phyloP scores from a whole-genome alignment of 202 grass and related monocot genomes.

The Cymbopogon flexuosus region DNA sequence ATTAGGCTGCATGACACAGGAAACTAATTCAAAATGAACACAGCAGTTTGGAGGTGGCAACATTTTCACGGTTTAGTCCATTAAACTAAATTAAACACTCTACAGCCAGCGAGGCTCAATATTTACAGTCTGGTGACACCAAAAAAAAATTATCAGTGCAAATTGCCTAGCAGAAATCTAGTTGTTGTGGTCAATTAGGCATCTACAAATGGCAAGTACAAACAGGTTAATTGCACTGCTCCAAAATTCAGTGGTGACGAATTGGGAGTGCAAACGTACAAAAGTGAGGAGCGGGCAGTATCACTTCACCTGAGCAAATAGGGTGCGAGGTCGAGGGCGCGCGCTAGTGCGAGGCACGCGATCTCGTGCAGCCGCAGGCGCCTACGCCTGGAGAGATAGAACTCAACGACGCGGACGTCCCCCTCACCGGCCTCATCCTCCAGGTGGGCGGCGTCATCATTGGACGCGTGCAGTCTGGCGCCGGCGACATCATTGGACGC shows the following conservation, averaged over 20 bases:
- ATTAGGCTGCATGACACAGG: neutral
- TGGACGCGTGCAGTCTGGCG: conserved; percentile 1
- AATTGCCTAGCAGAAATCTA: neutral
- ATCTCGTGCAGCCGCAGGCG: conserved; percentile 83
- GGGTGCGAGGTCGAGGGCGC: conserved; percentile 67
- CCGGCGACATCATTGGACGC: conserved; percentile 21
- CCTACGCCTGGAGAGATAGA: conserved; percentile 66
- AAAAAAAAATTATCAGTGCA: neutral
- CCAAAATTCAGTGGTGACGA: neutral
- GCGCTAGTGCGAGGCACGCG: conserved; percentile 59
- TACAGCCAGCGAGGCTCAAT: neutral
- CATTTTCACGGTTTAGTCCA: neutral
- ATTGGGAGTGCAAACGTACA: neutral
- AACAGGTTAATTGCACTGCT: neutral
- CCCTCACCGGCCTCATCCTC: conserved; percentile 68
- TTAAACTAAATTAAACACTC: neutral
- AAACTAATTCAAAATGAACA: neutral
- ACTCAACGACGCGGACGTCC: conserved; percentile 50
- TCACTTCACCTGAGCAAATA: conserved; percentile 58
- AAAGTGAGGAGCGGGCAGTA: neutral
- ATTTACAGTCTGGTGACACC: neutral
- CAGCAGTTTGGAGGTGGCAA: neutral
- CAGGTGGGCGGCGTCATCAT: conserved; percentile 24
- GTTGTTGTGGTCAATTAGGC: neutral
- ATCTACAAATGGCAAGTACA: neutral